phyloP scores from a whole-genome alignment of 371 early-diverging fungal species.

The Mucor indicus region DNA sequence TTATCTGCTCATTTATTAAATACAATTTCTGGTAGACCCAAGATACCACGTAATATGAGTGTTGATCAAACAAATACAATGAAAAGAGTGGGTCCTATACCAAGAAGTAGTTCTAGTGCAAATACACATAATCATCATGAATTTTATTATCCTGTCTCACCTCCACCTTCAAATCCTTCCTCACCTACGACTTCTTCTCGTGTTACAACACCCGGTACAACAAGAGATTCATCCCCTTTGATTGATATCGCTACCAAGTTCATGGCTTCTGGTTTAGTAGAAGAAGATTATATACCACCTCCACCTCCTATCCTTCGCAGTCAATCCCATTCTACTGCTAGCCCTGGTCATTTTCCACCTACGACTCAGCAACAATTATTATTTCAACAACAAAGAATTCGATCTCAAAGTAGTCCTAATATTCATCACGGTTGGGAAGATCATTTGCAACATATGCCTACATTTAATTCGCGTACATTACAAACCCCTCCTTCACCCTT shows the following conservation, averaged over 20 bases:
- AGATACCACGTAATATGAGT: constrained; percentile 27
- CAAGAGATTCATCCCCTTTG: constrained; percentile 39
- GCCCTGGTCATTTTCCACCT: constrained; percentile 1
- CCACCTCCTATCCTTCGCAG: constrained; percentile 26
- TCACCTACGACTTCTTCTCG: constrained; percentile 53
- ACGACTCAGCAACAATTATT: constrained; percentile 37
- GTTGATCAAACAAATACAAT: constrained; percentile 18
- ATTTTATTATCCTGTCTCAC: constrained; percentile 49
- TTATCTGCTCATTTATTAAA: constrained; percentile 25
- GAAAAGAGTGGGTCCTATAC: constrained; percentile 4
- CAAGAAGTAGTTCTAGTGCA: constrained; percentile 15
- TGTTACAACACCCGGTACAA: constrained; percentile 13
- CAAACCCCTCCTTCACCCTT: constrained; percentile 20
- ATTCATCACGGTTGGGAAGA: constrained; percentile 31
- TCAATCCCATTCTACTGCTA: constrained; percentile 34
- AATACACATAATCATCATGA: constrained; percentile 1
- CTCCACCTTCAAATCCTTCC: constrained; percentile 59
- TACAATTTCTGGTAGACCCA: constrained; percentile 22
- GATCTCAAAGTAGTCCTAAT: constrained; percentile 67
- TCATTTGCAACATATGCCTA: constrained; percentile 13
- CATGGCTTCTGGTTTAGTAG: constrained; percentile 17
- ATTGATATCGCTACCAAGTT: constrained; percentile 48
- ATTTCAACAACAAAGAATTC: constrained; percentile 29
- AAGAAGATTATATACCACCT: constrained; percentile 19
- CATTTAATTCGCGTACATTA: constrained; percentile 26